Base-by-base conservation (phyloP, 495 filamentous ascomycete genomes). In the Parachaetomium inaequale region DNA sequence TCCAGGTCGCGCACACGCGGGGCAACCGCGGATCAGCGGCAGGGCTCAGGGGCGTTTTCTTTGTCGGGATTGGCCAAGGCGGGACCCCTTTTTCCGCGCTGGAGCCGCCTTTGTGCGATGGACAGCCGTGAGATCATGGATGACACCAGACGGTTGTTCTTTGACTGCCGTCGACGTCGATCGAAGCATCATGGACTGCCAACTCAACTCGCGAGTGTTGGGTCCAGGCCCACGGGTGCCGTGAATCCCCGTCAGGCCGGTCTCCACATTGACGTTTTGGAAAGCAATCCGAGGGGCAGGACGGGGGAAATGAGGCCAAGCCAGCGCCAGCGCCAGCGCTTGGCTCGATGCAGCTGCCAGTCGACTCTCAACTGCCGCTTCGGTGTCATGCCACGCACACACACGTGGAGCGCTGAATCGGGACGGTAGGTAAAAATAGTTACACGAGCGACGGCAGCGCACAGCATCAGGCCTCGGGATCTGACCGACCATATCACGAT, bases 401-500 rank as follows among this genome's bases (percentile, higher is more conserved):
- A 53, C 50, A 53, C 50, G 50, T 53, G 45, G 25, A 53, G 50
- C 50, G 38, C 23, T 15, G 36, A n/a, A 17, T 28, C 15, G 10
- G 38, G 15, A 32, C 2, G 12, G 38, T n/a, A 58, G 21, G 31
- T 34, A 59, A 59, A 59, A 59, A 59, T 52, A 59, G 57, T 59
- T 58, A 59, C 56, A 59, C 56, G 56, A 49, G 28, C 55, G 38
- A 15, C 8, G 5, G 51, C 29, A 7, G 29, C n/a, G 36, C 7
- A 43, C 26, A 15, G 29, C 17, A 58, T 57, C 38, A 23, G 5
- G 40, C 21, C 53, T 42, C 34, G 23, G 15, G 15, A 42, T 55
- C 53, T 19, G 53, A 10, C 52, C 32, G 8, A 17, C n/a, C n/a
- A n/a, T n/a, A n/a, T 21, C 19, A n/a, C 42, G 4, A 42, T 55